Base-by-base conservation (phyloP, 1,284 basidiomycete species). In the Chondrostereum purpureum region DNA sequence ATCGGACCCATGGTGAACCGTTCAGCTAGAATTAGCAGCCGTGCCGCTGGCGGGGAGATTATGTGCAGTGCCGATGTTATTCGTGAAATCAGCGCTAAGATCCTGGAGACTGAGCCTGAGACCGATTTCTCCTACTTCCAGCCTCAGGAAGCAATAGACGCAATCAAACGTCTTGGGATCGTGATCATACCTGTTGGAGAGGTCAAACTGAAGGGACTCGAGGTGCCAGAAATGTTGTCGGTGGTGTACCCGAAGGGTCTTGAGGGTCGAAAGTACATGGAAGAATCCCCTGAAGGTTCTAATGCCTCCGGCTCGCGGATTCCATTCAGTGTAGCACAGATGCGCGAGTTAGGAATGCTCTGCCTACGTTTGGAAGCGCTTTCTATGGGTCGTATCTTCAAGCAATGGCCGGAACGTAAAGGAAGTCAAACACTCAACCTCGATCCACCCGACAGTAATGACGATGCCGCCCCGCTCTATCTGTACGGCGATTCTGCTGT, bases 1-100 rank as follows among this genome's bases (percentile, higher is more conserved):
- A 91, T 94, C 57, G 92, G 92, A 0, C 84, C 90, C 1, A 89
- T 94, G 79, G 90, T 94, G 53, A 96, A 96, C 63, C 86, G 94
- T 35, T 77, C 95, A 0, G 83, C 95, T 1, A 78, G 96, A 45
- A 90, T 99, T 59, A 80, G 76, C 51, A 83, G 86, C 27, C 80
- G 74, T 46, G 93, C 96, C 1, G 82, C 84, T 20, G 96, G 96
- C 11, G 96, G 96, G 0, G 92, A 99, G 66, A 92, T 99, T 58
- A 86, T 92, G 80, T 88, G 90, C 57, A 92, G 89, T 56, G 80
- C 83, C 13, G 94, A 98, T 53, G 86, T 97, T 52, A 73, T 93
- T 47, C 80, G 83, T 46, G 92, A 94, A 68, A 82, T 96, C 59
- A 77, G 83, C 37, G 78, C 80, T 6, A 69, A 70, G 16, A 64